These are phyloP conservation scores for Cladorrhinum samala DNA, from an alignment of 495 filamentous ascomycete species.

Conservation along the genomic window DNA sequence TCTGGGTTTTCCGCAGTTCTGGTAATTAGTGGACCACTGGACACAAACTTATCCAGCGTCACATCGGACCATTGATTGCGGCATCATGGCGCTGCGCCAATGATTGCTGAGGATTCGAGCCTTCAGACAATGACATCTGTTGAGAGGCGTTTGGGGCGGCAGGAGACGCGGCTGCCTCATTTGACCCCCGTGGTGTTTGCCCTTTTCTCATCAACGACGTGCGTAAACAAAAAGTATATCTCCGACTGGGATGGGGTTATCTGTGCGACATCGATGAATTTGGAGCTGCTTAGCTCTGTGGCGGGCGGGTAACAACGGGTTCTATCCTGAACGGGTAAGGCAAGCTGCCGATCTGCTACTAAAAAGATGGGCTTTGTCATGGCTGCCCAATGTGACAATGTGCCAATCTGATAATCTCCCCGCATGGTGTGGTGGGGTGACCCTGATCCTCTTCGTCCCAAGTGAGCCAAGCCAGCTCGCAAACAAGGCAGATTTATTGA, in stretches of 20 bases:
- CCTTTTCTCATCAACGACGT: neutral
- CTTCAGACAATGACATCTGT: no score
- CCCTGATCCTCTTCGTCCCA: neutral
- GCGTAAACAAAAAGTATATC: neutral
- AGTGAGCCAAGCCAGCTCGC: no score
- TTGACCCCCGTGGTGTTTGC: neutral
- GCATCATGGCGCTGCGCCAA: neutral
- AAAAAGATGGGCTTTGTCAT: neutral
- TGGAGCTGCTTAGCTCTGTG: neutral
- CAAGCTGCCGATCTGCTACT: neutral
- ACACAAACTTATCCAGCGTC: neutral
- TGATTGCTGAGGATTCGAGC: neutral
- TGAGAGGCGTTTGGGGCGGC: neutral
- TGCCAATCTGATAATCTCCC: slow-evolving; percentile 6
- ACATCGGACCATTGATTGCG: neutral
- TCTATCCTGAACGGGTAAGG: neutral
- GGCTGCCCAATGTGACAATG: neutral
- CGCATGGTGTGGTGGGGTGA: neutral
- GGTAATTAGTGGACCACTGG: neutral
- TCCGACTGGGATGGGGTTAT: neutral
- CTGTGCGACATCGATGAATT: slow-evolving; percentile 1
- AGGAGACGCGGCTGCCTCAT: neutral
- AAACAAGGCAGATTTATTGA: no score
- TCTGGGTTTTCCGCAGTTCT: neutral
- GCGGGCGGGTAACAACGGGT: slow-evolving; percentile 7